A percentile compares a stretch with the other conserved stretches of the same genome.
Evolutionary conservation across 805 yeast genomes (phyloP).

Genomic region (Lipomyces sp.): DNA sequence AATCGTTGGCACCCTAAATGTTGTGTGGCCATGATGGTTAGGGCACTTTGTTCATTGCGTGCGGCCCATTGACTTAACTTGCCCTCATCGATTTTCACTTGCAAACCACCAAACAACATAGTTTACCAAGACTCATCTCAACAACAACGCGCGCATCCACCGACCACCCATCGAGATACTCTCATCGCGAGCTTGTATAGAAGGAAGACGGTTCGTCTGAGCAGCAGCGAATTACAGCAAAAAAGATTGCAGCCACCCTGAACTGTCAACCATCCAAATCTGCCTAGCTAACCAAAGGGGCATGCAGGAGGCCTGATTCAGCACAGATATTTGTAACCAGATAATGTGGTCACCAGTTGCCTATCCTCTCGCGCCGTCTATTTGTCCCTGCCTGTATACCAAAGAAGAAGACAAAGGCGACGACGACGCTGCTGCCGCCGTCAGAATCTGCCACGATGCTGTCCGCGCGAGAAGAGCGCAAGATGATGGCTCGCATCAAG

Average conservation of each 20-base stretch:
- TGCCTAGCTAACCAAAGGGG: neutral
- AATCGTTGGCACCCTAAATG: neutral
- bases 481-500: constrained; percentile 33
- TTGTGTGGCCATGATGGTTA: neutral
- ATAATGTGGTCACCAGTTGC: constrained; percentile 8
- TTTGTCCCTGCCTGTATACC: constrained; percentile 1
- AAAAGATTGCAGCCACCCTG: neutral
- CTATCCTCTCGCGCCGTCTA: constrained; percentile 8
- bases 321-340: neutral
- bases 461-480: constrained; percentile 36
- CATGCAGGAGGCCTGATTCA: constrained; percentile 2
- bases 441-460: constrained; percentile 12
- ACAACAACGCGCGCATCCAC: neutral
- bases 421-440: neutral
- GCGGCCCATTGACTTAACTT: neutral
- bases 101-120: neutral
- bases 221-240: neutral
- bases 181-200: neutral
- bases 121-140: neutral
- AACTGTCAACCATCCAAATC: neutral
- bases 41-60: neutral
- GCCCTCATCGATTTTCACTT: neutral
- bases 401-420: neutral
- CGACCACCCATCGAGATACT: neutral
- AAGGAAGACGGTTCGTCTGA: neutral